These are phyloP conservation scores for Penicillium robsamsonii DNA, from an alignment of 495 filamentous ascomycete genomes.

Conservation along the genomic window DNA sequence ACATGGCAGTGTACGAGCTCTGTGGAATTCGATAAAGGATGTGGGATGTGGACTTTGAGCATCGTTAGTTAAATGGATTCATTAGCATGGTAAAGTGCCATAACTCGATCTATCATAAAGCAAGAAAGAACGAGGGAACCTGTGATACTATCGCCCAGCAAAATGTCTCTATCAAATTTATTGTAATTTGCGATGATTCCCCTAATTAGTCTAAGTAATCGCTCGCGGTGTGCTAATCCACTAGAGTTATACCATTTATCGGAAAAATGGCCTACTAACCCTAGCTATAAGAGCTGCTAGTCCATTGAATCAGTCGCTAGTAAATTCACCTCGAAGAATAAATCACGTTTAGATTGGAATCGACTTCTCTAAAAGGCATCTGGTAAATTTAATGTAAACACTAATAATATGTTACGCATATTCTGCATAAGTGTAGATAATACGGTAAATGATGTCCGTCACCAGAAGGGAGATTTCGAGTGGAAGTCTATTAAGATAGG, in stretches of 20 bases:
- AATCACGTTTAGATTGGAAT: slow-evolving; percentile 3
- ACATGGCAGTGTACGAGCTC: too few species aligned
- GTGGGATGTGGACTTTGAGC: too few species aligned
- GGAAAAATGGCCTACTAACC: not conserved
- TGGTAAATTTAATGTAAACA: slow-evolving; percentile 10
- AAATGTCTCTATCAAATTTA: too few species aligned
- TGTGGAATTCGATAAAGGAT: too few species aligned
- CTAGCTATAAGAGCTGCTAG: slow-evolving; percentile 4
- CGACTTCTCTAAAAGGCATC: not conserved
- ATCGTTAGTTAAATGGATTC: too few species aligned
- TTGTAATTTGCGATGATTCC: slow-evolving; percentile 16
- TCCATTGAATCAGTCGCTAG: slow-evolving; percentile 1
- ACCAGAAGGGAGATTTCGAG: slow-evolving; percentile 11
- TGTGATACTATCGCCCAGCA: too few species aligned
- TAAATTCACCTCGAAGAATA: slow-evolving; percentile 1
- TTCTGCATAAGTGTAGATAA: slow-evolving; percentile 8
- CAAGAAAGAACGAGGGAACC: too few species aligned
- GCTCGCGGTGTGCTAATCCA: slow-evolving; percentile 5
- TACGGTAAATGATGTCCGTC: slow-evolving; percentile 7
- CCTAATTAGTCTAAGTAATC: not conserved
- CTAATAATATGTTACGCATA: slow-evolving; percentile 6
- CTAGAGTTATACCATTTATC: slow-evolving; percentile 5
- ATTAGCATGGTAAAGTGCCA: too few species aligned
- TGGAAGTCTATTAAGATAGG: slow-evolving; percentile 1
- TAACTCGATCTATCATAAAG: too few species aligned